Conservation (phyloP, 257 asterid genomes). For the Euphrasia confusa region DNA sequence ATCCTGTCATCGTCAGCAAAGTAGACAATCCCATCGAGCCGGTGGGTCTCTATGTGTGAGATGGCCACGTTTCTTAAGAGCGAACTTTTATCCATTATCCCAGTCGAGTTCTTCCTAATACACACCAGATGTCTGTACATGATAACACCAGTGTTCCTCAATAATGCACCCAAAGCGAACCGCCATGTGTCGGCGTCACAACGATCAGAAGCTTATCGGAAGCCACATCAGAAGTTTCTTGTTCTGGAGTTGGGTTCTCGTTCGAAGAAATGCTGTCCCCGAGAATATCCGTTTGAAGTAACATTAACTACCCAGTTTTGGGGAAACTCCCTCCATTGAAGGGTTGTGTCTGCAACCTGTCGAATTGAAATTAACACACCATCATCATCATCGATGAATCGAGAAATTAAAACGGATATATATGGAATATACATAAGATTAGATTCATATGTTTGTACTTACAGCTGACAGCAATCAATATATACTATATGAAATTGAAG, state of each 20-base stretch:
- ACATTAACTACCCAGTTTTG: too few species aligned
- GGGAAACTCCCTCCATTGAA: too few species aligned
- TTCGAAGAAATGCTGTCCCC: conserved; percentile 16
- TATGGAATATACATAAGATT: too few species aligned
- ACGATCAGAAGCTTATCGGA: conserved; percentile 55
- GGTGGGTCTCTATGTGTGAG: conserved; percentile 67
- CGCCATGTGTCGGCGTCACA: conserved; percentile 51
- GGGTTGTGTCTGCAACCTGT: too few species aligned
- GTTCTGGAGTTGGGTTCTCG: conserved; percentile 28
- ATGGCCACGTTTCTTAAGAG: conserved; percentile 58
- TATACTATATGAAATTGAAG: too few species aligned
- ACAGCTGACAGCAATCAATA: too few species aligned
- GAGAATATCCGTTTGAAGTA: too few species aligned
- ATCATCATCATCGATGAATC: too few species aligned
- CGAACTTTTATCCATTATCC: conserved; percentile 32
- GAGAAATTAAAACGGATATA: too few species aligned
- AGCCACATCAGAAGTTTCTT: conserved; percentile 18
- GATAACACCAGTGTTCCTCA: conserved; percentile 62
- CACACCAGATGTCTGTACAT: conserved; percentile 69
- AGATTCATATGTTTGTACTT: too few species aligned
- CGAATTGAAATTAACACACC: too few species aligned
- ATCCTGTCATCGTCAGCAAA: conserved; percentile 66
- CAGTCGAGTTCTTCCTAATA: conserved; percentile 36
- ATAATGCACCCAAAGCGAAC: conserved; percentile 51
- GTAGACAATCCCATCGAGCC: conserved; percentile 67